Conservation (phyloP, 2,329 filamentous ascomycete species). For the Metarhizium sp. region DNA sequence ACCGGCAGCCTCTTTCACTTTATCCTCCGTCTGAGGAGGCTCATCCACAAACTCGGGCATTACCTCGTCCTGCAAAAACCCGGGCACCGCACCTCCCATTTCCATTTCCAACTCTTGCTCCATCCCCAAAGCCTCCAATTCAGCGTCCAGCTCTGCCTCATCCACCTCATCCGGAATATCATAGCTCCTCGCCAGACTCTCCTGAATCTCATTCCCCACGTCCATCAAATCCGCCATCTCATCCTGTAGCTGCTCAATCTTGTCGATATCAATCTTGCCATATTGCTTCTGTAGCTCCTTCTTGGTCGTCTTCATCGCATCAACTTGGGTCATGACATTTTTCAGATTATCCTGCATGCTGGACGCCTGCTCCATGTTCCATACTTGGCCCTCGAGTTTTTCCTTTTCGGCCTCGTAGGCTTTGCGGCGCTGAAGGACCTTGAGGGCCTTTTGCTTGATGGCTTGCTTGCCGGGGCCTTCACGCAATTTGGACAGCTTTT, state of each 20-base stretch:
- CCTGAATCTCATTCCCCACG: conserved; percentile 95
- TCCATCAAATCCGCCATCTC: conserved; percentile 99
- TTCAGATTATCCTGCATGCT: conserved; percentile 99
- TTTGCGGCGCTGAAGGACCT: conserved; percentile 86
- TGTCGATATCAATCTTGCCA: conserved; percentile 93
- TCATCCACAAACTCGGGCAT: conserved; percentile 88
- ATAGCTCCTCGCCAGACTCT: conserved; percentile 82
- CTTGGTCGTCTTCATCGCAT: conserved; percentile 94
- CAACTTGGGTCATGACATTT: conserved; percentile 96
- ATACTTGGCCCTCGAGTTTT: conserved; percentile 86
- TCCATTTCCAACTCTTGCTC: conserved; percentile 82
- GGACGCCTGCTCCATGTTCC: conserved; percentile 98
- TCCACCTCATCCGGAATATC: conserved; percentile 96
- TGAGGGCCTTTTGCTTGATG: conserved; percentile 88
- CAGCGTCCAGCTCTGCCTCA: conserved; percentile 90
- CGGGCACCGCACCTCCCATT: conserved; percentile 58
- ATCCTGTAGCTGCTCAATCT: conserved; percentile 95
- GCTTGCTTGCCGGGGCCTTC: conserved; percentile 90
- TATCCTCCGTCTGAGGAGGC: conserved; percentile 60
- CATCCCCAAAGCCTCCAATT: conserved; percentile 87
- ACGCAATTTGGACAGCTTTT: conserved; percentile 83
- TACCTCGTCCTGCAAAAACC: conserved; percentile 83
- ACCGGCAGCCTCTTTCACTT: conserved; percentile 73
- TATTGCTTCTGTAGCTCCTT: conserved; percentile 91
- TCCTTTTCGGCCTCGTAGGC: conserved; percentile 91